Percentiles rank a stretch among this genome's conserved stretches.
phyloP scores from a whole-genome alignment of 164 flowering plant species.

The Liriodendron chinense region DNA sequence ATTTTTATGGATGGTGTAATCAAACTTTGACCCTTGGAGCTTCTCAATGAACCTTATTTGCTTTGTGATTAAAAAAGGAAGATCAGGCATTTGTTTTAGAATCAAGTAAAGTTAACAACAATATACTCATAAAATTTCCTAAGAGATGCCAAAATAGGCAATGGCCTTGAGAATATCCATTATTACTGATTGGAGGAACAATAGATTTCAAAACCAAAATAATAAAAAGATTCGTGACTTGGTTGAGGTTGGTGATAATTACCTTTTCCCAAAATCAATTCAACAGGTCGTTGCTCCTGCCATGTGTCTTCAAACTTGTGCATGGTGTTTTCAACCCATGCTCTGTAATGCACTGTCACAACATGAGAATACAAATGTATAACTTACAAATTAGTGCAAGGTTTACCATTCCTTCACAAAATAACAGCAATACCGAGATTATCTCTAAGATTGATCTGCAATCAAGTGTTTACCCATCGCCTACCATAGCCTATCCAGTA shows the following conservation, averaged over 20 bases:
- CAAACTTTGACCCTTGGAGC: too few relatives aligned
- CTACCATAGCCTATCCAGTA: too few relatives aligned
- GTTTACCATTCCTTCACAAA: neutral
- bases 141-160: neutral
- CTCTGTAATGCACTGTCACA: conserved; percentile 84
- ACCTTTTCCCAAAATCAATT: conserved; percentile 90
- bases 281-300: conserved; percentile 82
- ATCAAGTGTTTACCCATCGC: neutral
- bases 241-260: conserved; percentile 2
- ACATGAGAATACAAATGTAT: neutral
- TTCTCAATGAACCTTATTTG: too few relatives aligned
- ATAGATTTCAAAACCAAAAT: neutral
- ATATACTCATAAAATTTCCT: too few relatives aligned
- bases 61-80: too few relatives aligned
- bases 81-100: too few relatives aligned
- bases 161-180: neutral
- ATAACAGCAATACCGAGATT: neutral
- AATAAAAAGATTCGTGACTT: neutral
- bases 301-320: conserved; percentile 99
- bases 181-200: too few relatives aligned
- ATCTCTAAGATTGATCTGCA: neutral
- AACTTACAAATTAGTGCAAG: neutral
- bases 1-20: too few relatives aligned
- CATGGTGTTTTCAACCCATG: conserved; percentile 84
- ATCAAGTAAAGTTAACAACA: too few relatives aligned